phyloP scores from a whole-genome alignment of 805 yeast species.

The Sungouiella thailandica region DNA sequence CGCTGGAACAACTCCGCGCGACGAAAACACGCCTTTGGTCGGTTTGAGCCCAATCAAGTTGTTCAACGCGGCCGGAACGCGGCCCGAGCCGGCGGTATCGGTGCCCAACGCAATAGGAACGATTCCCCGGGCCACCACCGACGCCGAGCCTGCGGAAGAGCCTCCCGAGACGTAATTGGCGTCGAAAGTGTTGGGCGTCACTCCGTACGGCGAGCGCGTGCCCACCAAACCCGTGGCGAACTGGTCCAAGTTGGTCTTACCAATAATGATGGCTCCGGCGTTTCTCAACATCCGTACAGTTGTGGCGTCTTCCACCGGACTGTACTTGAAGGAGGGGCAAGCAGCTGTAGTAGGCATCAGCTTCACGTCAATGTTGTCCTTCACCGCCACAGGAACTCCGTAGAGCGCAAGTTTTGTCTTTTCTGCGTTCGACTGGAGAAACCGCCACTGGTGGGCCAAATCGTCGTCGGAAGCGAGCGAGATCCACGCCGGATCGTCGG shows the following conservation, averaged over 20 bases:
- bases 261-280: constrained; percentile 91
- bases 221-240: constrained; percentile 98
- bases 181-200: constrained; percentile 75
- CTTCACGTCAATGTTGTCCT: constrained; percentile 88
- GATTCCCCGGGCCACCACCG: constrained; percentile 81
- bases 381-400: constrained; percentile 94
- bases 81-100: constrained; percentile 97
- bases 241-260: constrained; percentile 94
- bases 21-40: constrained; percentile 80
- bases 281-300: constrained; percentile 67
- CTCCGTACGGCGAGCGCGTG: constrained; percentile 90
- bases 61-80: constrained; percentile 95
- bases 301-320: constrained; percentile 68
- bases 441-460: constrained; percentile 71
- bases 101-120: constrained; percentile 91
- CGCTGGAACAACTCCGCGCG: constrained; percentile 94
- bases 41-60: constrained; percentile 92
- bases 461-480: constrained; percentile 62
- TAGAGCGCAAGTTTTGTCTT: constrained; percentile 61
- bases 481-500: constrained; percentile 88
- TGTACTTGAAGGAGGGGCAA: constrained; percentile 77
- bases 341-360: constrained; percentile 90
- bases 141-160: constrained; percentile 93
- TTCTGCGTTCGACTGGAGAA: constrained; percentile 57
- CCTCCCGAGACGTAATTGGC: constrained; percentile 87